Percentiles rank a stretch among this genome's conserved stretches.
Conservation (phyloP, 768 basidiomycete genomes). For the Naganishia vaughanmartiniae region DNA sequence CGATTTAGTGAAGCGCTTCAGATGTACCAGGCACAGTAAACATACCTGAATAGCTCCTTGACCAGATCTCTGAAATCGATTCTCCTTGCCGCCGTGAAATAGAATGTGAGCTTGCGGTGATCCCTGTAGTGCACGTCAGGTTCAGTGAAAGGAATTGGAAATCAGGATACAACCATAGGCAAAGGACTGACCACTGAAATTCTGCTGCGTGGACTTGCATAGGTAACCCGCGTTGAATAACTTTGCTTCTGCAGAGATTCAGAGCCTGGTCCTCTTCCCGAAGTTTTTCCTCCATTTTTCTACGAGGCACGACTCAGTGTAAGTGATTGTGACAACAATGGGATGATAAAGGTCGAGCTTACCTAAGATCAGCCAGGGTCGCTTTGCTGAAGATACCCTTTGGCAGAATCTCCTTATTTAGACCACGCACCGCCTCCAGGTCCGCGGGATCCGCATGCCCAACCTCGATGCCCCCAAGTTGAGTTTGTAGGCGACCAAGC, state of each 20-base stretch:
- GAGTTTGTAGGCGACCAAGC: slow-evolving; percentile 5
- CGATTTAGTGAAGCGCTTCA: slow-evolving; percentile 10
- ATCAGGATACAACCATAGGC: background rate
- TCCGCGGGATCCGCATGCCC: slow-evolving; percentile 15
- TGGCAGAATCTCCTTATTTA: slow-evolving; percentile 90
- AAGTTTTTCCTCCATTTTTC: slow-evolving; percentile 66
- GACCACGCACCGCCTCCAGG: slow-evolving; percentile 34
- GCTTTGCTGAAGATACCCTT: slow-evolving; percentile 96
- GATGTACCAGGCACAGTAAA: slow-evolving; percentile 17
- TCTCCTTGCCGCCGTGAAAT: slow-evolving; percentile 91
- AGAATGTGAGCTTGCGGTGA: slow-evolving; percentile 95
- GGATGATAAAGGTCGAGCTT: slow-evolving; percentile 39
- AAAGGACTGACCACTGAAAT: slow-evolving; percentile 79
- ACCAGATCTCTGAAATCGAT: slow-evolving; percentile 92
- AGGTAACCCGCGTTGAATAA: slow-evolving; percentile 85
- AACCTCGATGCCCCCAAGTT: slow-evolving; percentile 13
- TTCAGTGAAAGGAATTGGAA: background rate
- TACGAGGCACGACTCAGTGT: background rate
- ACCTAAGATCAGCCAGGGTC: slow-evolving; percentile 75
- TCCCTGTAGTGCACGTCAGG: slow-evolving; percentile 61
- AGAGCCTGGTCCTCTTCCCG: slow-evolving; percentile 91
- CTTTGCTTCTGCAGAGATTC: slow-evolving; percentile 85
- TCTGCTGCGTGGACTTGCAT: slow-evolving; percentile 99
- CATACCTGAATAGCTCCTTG: slow-evolving; percentile 83
- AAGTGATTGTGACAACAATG: slow-evolving; percentile 6